Conservation (phyloP, 1,284 basidiomycete species). For the Melampsora abietis-canadensis region DNA sequence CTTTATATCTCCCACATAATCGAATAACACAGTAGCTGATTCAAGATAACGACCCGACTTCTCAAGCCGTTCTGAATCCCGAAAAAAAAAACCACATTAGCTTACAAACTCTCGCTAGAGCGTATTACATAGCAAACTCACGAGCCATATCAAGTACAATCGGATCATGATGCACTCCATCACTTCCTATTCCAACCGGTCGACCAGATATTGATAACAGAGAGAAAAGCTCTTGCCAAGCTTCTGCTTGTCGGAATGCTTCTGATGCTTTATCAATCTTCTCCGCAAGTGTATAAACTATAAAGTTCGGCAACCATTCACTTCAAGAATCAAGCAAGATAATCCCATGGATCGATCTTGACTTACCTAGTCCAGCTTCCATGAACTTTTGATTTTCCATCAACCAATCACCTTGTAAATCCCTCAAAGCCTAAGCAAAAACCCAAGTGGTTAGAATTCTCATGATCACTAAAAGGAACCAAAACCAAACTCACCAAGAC, state of each 20-base stretch:
- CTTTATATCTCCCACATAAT: constrained; percentile 77
- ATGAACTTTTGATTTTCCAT: constrained; percentile 74
- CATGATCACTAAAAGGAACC: not conserved
- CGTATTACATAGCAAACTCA: constrained; percentile 74
- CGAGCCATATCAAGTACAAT: constrained; percentile 46
- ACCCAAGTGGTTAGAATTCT: constrained; percentile 1
- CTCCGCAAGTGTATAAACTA: constrained; percentile 70
- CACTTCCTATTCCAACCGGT: constrained; percentile 57
- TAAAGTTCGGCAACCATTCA: not conserved
- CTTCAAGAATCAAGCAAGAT: constrained; percentile 7
- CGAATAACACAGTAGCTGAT: constrained; percentile 76
- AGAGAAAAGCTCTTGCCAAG: constrained; percentile 88
- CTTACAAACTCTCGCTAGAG: not conserved
- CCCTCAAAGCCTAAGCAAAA: constrained; percentile 16
- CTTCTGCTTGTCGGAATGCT: constrained; percentile 75
- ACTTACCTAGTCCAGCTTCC: constrained; percentile 73
- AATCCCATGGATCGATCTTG: not conserved
- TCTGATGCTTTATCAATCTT: constrained; percentile 70
- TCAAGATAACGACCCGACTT: constrained; percentile 75
- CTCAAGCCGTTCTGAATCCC: constrained; percentile 66
- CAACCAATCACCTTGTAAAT: constrained; percentile 27
- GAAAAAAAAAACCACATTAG: constrained; percentile 2
- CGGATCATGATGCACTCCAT: constrained; percentile 54
- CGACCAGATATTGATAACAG: constrained; percentile 60
- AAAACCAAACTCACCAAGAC: constrained; percentile 60